phyloP scores from a whole-genome alignment of 139 green algal genomes.

The Micromonas pusilla region DNA sequence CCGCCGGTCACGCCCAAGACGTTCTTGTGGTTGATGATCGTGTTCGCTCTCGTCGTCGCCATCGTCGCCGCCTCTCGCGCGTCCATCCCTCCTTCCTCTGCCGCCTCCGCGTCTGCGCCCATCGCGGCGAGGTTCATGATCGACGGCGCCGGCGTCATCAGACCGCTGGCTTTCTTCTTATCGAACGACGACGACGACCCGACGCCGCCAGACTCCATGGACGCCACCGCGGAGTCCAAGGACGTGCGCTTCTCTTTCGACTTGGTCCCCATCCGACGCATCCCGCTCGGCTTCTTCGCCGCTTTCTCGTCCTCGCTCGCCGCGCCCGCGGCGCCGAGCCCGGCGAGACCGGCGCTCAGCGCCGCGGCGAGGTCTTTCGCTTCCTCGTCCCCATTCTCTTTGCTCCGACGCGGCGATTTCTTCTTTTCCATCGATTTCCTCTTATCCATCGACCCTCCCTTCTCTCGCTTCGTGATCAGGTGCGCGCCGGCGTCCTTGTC shows the following conservation, averaged over 20 bases:
- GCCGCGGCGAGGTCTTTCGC: conserved; percentile 4
- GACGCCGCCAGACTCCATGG: background rate
- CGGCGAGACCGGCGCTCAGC: background rate
- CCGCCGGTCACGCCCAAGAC: background rate
- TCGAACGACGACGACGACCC: background rate
- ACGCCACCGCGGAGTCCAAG: no score
- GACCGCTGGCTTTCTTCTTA: conserved; percentile 2
- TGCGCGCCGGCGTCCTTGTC: background rate
- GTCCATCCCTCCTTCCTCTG: background rate
- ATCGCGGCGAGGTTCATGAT: background rate
- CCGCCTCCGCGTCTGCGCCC: background rate
- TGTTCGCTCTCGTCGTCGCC: background rate
- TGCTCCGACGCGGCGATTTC: background rate
- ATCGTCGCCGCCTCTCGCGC: background rate
- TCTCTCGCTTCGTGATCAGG: background rate
- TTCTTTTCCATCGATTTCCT: background rate
- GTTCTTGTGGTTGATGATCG: background rate
- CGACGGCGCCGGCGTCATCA: background rate
- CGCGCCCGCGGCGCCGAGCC: background rate
- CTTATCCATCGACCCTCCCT: background rate
- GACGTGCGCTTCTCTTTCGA: no score
- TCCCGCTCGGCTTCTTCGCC: no score
- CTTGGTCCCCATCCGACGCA: no score
- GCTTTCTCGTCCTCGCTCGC: no score
- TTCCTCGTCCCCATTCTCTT: background rate